These are phyloP conservation scores for Rubia balearica DNA, from an alignment of 305 asterid species.

Conservation along the genomic window DNA sequence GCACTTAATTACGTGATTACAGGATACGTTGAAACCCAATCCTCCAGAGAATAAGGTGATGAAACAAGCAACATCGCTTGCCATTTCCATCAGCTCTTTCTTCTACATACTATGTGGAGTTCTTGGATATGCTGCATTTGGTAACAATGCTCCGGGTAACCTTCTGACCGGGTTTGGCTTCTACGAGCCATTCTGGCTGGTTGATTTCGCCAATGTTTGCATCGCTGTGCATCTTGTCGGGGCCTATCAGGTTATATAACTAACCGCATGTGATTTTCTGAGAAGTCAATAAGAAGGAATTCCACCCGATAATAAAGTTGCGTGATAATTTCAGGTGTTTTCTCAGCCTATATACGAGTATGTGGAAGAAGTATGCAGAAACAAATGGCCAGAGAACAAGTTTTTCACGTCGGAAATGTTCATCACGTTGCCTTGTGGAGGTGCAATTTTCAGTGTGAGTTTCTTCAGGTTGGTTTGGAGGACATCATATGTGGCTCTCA, in stretches of 20 bases:
- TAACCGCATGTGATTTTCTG: too few species aligned
- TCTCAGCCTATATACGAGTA: too few species aligned
- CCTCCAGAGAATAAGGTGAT: slow-evolving; percentile 47
- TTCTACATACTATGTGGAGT: slow-evolving; percentile 51
- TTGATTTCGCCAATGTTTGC: slow-evolving; percentile 43
- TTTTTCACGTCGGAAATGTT: too few species aligned
- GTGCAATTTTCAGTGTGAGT: slow-evolving; percentile 13
- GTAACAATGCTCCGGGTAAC: slow-evolving; percentile 59
- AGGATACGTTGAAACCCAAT: too few species aligned
- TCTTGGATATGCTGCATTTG: slow-evolving; percentile 58
- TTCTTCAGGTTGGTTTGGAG: slow-evolving; percentile 27
- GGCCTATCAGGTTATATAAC: slow-evolving; percentile 69
- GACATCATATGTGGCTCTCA: slow-evolving; percentile 21
- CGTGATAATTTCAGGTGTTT: too few species aligned
- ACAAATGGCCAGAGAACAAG: too few species aligned
- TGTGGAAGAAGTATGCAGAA: too few species aligned
- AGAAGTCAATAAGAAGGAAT: too few species aligned
- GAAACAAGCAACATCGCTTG: slow-evolving; percentile 38
- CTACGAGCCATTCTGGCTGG: slow-evolving; percentile 59
- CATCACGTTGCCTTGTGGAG: too few species aligned
- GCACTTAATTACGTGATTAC: slow-evolving; percentile 5
- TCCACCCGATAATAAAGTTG: too few species aligned
- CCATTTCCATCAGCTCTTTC: slow-evolving; percentile 29
- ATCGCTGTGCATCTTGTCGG: slow-evolving; percentile 53
- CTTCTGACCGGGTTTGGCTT: slow-evolving; percentile 62